A percentile compares a stretch with the other conserved stretches of the same genome.
Evolutionary conservation across 208 protist genomes (phyloP).

Genomic region (Tritrichomonas foetus): DNA sequence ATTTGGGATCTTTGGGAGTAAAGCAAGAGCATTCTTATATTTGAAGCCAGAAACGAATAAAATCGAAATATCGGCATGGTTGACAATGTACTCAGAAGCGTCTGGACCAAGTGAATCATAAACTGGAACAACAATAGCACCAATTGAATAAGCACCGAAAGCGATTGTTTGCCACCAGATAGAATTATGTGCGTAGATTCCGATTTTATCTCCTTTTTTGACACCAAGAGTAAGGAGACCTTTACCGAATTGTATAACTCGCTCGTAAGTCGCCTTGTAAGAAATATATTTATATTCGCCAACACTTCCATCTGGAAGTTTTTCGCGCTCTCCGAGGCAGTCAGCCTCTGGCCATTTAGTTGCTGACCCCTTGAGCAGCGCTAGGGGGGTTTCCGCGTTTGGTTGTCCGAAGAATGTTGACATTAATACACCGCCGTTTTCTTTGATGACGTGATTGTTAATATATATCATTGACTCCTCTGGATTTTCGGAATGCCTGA

Average conservation of each 20-base stretch:
- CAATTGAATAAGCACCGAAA: neutral
- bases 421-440: neutral
- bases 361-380: neutral
- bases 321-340: neutral
- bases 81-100: constrained; percentile 32
- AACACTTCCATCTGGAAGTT: neutral
- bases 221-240: neutral
- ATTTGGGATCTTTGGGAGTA: neutral
- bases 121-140: neutral
- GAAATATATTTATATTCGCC: neutral
- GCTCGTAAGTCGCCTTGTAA: neutral
- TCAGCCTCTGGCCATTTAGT: neutral
- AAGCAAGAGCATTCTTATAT: neutral
- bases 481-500: neutral
- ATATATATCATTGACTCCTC: neutral
- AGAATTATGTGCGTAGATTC: neutral
- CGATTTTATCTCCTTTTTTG: neutral
- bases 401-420: neutral
- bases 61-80: neutral
- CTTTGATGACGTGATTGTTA: neutral
- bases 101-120: constrained; percentile 11
- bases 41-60: neutral
- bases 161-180: neutral
- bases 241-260: neutral
- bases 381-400: neutral